Conservation (phyloP, 2,329 filamentous ascomycete genomes). For the Venturia pyrina region DNA sequence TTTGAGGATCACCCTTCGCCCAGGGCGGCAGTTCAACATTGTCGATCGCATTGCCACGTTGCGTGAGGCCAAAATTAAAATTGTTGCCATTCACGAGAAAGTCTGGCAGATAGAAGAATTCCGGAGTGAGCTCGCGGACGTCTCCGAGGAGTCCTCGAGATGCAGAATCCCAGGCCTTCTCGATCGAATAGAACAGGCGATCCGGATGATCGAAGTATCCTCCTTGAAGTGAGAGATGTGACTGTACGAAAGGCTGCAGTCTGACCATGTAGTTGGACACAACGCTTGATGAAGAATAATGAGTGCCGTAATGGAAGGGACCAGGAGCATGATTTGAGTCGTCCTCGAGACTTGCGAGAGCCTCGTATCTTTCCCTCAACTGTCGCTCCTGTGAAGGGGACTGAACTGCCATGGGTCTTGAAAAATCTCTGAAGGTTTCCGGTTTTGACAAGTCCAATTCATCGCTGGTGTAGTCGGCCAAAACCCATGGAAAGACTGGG, state of each 20-base stretch:
- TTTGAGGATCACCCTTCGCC: conserved; percentile 91
- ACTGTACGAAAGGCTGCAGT: conserved; percentile 90
- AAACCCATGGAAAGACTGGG: conserved; percentile 93
- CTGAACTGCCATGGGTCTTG: conserved; percentile 94
- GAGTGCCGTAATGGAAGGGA: conserved; percentile 93
- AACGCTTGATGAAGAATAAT: conserved; percentile 98
- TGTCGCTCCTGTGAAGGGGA: conserved; percentile 63
- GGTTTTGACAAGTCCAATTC: conserved; percentile 82
- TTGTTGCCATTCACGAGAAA: conserved; percentile 89
- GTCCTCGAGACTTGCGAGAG: conserved; percentile 85
- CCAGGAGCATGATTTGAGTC: conserved; percentile 31
- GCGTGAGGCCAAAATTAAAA: conserved; percentile 84
- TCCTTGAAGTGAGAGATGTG: conserved; percentile 89
- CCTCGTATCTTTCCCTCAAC: conserved; percentile 74
- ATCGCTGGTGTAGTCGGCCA: conserved; percentile 91
- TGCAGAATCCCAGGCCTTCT: conserved; percentile 82
- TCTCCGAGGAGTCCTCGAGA: conserved; percentile 87
- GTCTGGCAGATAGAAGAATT: conserved; percentile 95
- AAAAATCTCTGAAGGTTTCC: conserved; percentile 77
- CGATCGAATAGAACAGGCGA: conserved; percentile 85
- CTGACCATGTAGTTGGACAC: conserved; percentile 94
- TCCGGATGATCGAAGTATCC: conserved; percentile 94
- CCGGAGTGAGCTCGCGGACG: conserved; percentile 86
- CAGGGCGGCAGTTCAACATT: conserved; percentile 85
- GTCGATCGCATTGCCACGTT: conserved; percentile 71